Base-by-base conservation (phyloP, 148 eudicot species). In the Heliosperma pusillum region DNA sequence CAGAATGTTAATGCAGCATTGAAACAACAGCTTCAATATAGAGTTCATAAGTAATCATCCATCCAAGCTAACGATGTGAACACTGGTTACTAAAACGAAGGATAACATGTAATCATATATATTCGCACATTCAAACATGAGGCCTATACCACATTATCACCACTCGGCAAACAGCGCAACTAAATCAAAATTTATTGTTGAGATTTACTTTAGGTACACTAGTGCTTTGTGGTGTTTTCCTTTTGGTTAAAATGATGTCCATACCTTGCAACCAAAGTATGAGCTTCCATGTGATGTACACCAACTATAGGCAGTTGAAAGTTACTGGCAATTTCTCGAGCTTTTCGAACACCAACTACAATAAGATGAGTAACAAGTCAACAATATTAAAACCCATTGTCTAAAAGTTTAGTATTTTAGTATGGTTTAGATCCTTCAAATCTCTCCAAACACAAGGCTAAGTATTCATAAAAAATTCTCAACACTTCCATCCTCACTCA, bases 281-380 rank as follows among this genome's bases (percentile, higher is more conserved):
- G 98, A 84, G 98, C 98, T 84, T 95, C 98, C 98, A 95, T 95
- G 78, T 95, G 98, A 84, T 95, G 98, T 21, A 95, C 97, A 74
- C 91, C 96, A 75, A 95, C 89, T 44, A 92, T 81, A 60, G 98
- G 98, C 63, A 95, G 79, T 72, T 86, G 85, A 77, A 83, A 89
- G 71, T 77, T 72, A 52, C 96, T 87, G 64, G 98, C 96, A 76
- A 95, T 80, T 78, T 87, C 85, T 75, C 98, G 89, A 81, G 97
- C 98, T 83, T 95, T 95, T 75, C 80, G 88, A 73, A 95, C 96
- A 78, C 98, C 98, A 89, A 95, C 98, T 95, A 80, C 81, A 81
- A 62, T 55, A 53, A 66, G 33, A 81, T 73, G 84, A 24, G 64
- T n/a, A 22, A 30, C 29, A 77, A 76, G 25, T 50, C 45, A 61